These are phyloP conservation scores for Blastobotrys arbuscula DNA, from an alignment of 1,139 yeast species.

Conservation along the genomic window DNA sequence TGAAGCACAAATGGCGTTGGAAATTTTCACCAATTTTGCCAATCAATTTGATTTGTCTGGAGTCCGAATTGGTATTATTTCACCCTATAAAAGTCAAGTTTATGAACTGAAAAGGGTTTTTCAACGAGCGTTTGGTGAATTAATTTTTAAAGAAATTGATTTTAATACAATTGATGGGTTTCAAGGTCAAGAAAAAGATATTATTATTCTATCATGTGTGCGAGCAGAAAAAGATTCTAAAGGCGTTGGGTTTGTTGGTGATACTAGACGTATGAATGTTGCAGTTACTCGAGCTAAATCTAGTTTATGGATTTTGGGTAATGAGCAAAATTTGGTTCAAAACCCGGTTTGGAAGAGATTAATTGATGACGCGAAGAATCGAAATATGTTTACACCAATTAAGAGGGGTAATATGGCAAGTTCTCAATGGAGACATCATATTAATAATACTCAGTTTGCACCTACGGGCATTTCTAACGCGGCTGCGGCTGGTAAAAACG, in stretches of 20 bases:
- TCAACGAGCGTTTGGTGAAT: conserved; percentile 52
- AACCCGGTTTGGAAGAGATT: conserved; percentile 68
- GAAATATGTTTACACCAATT: conserved; percentile 38
- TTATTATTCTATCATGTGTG: conserved; percentile 90
- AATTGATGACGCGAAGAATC: conserved; percentile 53
- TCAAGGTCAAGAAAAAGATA: conserved; percentile 96
- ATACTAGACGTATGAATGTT: conserved; percentile 90
- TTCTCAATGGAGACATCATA: neutral
- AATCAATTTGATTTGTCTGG: conserved; percentile 35
- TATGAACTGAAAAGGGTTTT: conserved; percentile 53
- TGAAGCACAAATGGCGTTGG: conserved; percentile 71
- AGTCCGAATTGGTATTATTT: conserved; percentile 81
- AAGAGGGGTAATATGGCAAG: conserved; percentile 33
- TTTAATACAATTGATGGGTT: conserved; percentile 97
- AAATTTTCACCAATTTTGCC: conserved; percentile 42
- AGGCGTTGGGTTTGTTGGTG: conserved; percentile 84
- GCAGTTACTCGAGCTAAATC: conserved; percentile 91
- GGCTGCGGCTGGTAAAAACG: too few relatives aligned
- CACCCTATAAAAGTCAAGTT: conserved; percentile 92
- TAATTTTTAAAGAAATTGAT: conserved; percentile 63
- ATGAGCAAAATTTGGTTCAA: conserved; percentile 43
- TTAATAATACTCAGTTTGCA: too few relatives aligned
- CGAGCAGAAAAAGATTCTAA: conserved; percentile 57
- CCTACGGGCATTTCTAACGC: too few relatives aligned
- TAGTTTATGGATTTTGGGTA: conserved; percentile 90